Conservation (phyloP, 1,284 basidiomycete genomes). For the Apiotrichum siamense region DNA sequence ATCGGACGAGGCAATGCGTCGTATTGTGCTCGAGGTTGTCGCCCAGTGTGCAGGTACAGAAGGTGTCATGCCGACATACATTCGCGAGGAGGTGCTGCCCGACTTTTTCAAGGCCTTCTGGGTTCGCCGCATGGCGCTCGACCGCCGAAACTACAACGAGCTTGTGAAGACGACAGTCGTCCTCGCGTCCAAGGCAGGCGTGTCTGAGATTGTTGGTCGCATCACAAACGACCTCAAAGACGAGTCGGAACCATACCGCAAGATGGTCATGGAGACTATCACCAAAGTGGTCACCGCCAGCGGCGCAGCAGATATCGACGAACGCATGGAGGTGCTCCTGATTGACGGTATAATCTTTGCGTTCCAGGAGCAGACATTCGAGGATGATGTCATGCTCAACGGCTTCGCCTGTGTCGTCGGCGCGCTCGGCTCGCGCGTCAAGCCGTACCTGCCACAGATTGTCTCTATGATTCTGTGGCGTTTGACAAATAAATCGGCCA, state of each 20-base stretch:
- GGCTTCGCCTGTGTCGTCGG: constrained; percentile 97
- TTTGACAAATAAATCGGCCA: constrained; percentile 97
- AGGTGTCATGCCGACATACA: constrained; percentile 86
- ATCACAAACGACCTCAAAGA: constrained; percentile 96
- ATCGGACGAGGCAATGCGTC: constrained; percentile 99
- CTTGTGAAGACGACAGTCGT: constrained; percentile 98
- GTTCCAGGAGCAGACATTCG: constrained; percentile 98
- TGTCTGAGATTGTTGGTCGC: constrained; percentile 88
- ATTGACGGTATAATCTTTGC: constrained; percentile 99
- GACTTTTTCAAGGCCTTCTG: constrained; percentile 99
- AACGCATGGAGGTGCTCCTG: constrained; percentile 85
- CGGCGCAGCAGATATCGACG: constrained; percentile 94
- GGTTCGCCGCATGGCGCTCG: constrained; percentile 95
- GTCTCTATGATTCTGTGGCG: constrained; percentile 99
- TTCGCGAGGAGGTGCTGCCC: constrained; percentile 95
- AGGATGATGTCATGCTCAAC: constrained; percentile 98
- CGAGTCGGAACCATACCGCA: constrained; percentile 92
- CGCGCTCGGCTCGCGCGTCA: constrained; percentile 94
- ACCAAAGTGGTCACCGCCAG: constrained; percentile 90
- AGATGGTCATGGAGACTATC: constrained; percentile 99
- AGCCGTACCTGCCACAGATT: constrained; percentile 97
- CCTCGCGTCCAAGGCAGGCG: constrained; percentile 91
- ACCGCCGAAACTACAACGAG: constrained; percentile 91
- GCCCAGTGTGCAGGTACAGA: constrained; percentile 98
- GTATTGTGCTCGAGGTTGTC: constrained; percentile 97